phyloP scores from a whole-genome alignment of 106 monocot genomes.

The Acanthochlamys bracteata region DNA sequence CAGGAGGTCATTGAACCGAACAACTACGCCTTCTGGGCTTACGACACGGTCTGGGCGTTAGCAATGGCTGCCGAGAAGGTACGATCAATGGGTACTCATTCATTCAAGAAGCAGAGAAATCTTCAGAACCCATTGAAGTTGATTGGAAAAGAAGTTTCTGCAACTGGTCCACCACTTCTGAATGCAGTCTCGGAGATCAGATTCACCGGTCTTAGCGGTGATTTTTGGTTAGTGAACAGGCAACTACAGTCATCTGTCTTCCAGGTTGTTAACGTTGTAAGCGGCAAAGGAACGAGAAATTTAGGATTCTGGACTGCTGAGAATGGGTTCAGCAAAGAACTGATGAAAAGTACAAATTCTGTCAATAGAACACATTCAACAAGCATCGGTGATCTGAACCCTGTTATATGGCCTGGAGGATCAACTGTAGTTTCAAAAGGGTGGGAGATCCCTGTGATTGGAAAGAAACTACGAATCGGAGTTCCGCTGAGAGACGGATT shows the following conservation, averaged over 20 bases:
- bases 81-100: neutral
- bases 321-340: neutral
- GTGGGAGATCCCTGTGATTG: slow-evolving; percentile 15
- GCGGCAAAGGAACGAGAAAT: slow-evolving; percentile 1
- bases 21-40: slow-evolving; percentile 13
- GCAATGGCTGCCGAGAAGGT: slow-evolving; percentile 29
- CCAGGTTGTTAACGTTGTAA: slow-evolving; percentile 54
- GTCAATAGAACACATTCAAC: neutral
- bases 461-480: slow-evolving; percentile 22
- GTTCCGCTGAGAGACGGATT: neutral
- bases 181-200: slow-evolving; percentile 7
- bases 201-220: slow-evolving; percentile 44
- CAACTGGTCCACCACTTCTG: slow-evolving; percentile 21
- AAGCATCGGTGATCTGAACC: neutral
- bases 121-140: no score
- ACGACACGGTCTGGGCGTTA: slow-evolving; percentile 18
- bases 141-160: slow-evolving; percentile 6
- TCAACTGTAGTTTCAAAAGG: slow-evolving; percentile 14
- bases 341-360: neutral
- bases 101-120: neutral
- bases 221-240: slow-evolving; percentile 33
- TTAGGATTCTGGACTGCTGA: slow-evolving; percentile 59
- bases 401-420: slow-evolving; percentile 25
- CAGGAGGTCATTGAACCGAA: neutral
- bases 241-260: slow-evolving; percentile 24